A percentile compares a stretch with the other conserved stretches of the same genome.
phyloP scores from a whole-genome alignment of 495 filamentous ascomycete species.

The Talaromyces ruber region DNA sequence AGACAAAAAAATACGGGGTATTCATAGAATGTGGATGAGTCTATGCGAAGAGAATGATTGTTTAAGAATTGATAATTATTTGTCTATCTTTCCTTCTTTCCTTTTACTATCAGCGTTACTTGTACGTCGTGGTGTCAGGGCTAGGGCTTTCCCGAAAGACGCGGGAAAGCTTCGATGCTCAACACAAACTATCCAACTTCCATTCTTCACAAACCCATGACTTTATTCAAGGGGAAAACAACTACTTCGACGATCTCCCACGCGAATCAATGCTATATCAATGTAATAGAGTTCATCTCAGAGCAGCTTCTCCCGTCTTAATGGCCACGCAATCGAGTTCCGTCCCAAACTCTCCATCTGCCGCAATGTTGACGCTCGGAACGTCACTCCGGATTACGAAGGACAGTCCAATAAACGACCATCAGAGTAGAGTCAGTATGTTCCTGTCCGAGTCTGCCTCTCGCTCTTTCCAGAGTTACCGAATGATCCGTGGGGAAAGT shows the following conservation, averaged over 20 bases:
- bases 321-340: constrained; percentile 4
- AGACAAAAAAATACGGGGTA: not conserved
- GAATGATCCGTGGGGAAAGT: not conserved
- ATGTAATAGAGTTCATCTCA: not conserved
- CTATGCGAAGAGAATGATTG: not conserved
- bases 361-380: constrained; percentile 7
- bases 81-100: too few species aligned
- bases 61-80: not conserved
- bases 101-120: not conserved
- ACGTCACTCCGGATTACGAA: not conserved
- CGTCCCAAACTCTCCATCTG: not conserved
- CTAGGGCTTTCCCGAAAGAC: not conserved
- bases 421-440: not conserved
- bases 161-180: not conserved
- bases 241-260: too few species aligned
- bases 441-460: not conserved
- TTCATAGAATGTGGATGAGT: not conserved
- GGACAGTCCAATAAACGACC: not conserved
- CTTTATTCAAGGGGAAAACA: too few species aligned
- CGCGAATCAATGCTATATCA: too few species aligned
- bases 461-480: not conserved
- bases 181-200: not conserved
- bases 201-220: too few species aligned
- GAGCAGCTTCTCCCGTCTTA: not conserved
- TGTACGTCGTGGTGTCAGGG: not conserved